phyloP scores from a whole-genome alignment of 1,284 basidiomycete genomes.

The Ceratobasidium papillatum region DNA sequence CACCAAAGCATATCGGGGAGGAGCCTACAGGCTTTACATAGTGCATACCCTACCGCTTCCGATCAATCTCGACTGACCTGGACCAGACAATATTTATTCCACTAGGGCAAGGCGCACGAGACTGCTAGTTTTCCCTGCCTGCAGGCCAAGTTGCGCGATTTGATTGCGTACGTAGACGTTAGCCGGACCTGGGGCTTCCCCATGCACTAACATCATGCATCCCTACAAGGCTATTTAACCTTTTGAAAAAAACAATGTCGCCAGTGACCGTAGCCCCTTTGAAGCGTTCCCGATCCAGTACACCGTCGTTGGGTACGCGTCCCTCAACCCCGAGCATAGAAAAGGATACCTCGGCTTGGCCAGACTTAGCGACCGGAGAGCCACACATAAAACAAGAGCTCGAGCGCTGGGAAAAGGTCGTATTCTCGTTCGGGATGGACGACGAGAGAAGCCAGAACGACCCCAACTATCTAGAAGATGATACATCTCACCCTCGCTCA shows the following conservation, averaged over 20 bases:
- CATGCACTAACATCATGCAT: constrained; percentile 21
- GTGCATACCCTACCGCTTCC: neutral
- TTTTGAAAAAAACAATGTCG: constrained; percentile 14
- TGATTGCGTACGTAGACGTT: constrained; percentile 23
- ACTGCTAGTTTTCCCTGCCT: constrained; percentile 20
- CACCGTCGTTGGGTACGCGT: constrained; percentile 21
- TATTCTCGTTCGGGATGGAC: constrained; percentile 34
- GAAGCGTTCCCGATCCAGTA: constrained; percentile 28
- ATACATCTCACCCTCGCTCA: neutral
- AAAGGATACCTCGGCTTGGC: neutral
- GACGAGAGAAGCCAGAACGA: constrained; percentile 4
- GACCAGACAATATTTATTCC: constrained; percentile 4
- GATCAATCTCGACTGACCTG: neutral
- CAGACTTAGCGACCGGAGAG: constrained; percentile 21
- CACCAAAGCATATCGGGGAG: neutral
- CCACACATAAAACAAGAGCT: constrained; percentile 28
- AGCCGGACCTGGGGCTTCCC: neutral
- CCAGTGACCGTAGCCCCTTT: constrained; percentile 19
- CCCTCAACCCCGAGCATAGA: constrained; percentile 12
- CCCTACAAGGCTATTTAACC: constrained; percentile 36
- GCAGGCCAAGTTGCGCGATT: constrained; percentile 40
- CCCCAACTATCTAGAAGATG: neutral
- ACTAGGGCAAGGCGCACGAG: constrained; percentile 34
- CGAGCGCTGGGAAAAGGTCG: constrained; percentile 31
- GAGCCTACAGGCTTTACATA: neutral